phyloP scores from a whole-genome alignment of 306 rosid genomes.

The Cicer arietinum region DNA sequence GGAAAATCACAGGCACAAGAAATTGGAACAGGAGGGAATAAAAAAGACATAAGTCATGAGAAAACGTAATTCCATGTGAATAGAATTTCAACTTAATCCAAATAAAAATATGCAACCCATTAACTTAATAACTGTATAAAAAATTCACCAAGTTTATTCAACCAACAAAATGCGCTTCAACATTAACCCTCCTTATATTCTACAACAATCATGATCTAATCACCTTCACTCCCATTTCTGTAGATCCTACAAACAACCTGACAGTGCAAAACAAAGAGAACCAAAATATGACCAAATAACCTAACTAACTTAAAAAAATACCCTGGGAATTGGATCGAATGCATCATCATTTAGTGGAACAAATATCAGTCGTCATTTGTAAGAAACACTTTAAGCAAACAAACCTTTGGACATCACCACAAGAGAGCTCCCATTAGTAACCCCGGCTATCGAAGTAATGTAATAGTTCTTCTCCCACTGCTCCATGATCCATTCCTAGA shows the following conservation, averaged over 20 bases:
- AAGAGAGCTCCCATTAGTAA: slow-evolving; percentile 56
- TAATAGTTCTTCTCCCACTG: slow-evolving; percentile 59
- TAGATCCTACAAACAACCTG: neutral
- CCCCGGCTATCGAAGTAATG: slow-evolving; percentile 73
- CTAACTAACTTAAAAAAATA: neutral
- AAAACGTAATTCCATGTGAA: neutral
- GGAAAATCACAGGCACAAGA: neutral
- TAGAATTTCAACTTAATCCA: neutral
- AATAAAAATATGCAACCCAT: neutral
- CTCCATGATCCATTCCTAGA: slow-evolving; percentile 60
- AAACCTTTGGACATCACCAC: slow-evolving; percentile 61
- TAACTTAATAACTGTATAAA: neutral
- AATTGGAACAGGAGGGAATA: neutral
- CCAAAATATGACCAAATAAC: neutral
- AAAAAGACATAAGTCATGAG: neutral
- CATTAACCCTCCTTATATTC: no score
- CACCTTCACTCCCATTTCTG: neutral
- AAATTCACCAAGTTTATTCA: slow-evolving; percentile 1
- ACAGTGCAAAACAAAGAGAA: neutral
- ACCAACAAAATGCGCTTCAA: neutral
- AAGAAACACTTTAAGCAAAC: slow-evolving; percentile 13
- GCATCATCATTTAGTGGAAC: neutral
- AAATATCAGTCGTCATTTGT: neutral
- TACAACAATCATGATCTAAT: neutral
- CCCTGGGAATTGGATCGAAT: neutral